A percentile compares a stretch with the other conserved stretches of the same genome.
Evolutionary conservation across 305 asterid species (phyloP).

Genomic region (Rubia tinctorum): DNA sequence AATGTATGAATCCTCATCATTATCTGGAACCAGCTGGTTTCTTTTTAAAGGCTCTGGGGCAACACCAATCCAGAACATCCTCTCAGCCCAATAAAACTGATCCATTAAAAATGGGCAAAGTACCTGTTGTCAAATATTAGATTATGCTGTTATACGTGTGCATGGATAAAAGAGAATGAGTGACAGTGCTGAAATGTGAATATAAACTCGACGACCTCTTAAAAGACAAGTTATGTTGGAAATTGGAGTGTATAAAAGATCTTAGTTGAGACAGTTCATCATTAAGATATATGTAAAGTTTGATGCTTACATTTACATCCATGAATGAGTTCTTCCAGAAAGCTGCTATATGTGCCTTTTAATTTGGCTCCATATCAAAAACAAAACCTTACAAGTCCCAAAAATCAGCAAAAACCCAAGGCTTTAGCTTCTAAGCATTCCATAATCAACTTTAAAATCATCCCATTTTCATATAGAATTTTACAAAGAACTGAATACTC

Average conservation of each 20-base stretch:
- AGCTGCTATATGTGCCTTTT: neutral
- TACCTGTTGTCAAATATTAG: constrained; percentile 39
- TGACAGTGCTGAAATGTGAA: neutral
- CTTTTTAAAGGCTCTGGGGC: constrained; percentile 71
- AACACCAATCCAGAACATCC: constrained; percentile 98
- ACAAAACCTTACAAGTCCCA: constrained; percentile 2
- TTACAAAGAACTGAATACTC: neutral
- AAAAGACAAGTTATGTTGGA: neutral
- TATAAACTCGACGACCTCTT: neutral
- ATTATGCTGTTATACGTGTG: neutral
- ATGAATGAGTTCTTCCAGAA: neutral
- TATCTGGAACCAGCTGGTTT: constrained; percentile 55
- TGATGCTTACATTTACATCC: neutral
- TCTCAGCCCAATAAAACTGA: constrained; percentile 97
- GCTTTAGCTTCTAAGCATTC: neutral
- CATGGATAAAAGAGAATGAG: neutral
- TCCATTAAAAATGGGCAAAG: constrained; percentile 89
- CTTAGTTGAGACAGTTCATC: neutral
- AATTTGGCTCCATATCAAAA: neutral
- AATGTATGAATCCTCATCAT: constrained; percentile 41
- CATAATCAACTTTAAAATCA: neutral
- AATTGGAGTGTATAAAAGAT: neutral
- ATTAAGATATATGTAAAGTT: neutral
- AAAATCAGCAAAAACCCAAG: neutral
- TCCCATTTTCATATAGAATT: neutral